Conservation (phyloP, 805 yeast genomes). For the Suhomyces canberraensis region DNA sequence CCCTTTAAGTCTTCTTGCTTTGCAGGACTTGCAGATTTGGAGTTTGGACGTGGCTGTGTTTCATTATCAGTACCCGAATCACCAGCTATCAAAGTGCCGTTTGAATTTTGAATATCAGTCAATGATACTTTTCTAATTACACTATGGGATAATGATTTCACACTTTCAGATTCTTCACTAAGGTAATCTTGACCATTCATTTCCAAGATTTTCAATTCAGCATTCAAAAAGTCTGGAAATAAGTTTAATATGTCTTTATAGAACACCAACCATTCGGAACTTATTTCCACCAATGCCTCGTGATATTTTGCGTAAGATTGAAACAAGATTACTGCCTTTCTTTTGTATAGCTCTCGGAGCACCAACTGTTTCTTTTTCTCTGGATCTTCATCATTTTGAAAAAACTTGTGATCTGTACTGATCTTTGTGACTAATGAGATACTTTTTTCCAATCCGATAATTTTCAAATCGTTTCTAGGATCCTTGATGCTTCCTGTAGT, state of each 20-base stretch:
- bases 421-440: constrained; percentile 29
- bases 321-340: constrained; percentile 31
- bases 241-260: constrained; percentile 31
- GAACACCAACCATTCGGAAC: constrained; percentile 41
- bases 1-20: neutral
- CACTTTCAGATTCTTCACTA: constrained; percentile 11
- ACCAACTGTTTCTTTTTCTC: constrained; percentile 29
- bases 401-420: constrained; percentile 22
- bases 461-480: constrained; percentile 25
- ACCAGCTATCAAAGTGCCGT: constrained; percentile 9
- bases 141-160: constrained; percentile 13
- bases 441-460: constrained; percentile 33
- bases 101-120: constrained; percentile 15
- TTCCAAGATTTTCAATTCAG: constrained; percentile 12
- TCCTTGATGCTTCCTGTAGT: constrained; percentile 17
- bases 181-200: constrained; percentile 6
- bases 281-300: constrained; percentile 37
- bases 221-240: constrained; percentile 39
- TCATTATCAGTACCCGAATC: constrained; percentile 16
- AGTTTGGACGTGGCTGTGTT: constrained; percentile 1
- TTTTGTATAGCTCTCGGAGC: constrained; percentile 33
- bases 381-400: constrained; percentile 14
- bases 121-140: constrained; percentile 18
- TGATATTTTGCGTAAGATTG: constrained; percentile 33
- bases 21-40: constrained; percentile 4